Evolutionary conservation across 768 basidiomycete genomes (phyloP), one percentile per base, ranked within the genome.

Genomic region (Trametes coccinea): DNA sequence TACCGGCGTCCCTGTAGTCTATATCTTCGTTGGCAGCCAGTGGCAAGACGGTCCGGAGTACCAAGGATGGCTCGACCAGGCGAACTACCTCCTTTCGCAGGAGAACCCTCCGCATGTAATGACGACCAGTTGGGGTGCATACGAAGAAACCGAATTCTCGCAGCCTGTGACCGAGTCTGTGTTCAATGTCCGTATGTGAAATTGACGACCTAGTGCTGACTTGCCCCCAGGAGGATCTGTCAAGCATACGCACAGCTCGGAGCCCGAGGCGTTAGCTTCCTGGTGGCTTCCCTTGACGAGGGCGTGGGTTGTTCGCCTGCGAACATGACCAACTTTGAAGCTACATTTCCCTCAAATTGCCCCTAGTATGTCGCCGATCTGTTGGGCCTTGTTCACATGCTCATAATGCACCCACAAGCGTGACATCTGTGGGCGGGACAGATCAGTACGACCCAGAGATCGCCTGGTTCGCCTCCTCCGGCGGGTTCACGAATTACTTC

Each of bases 1-100:
- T 3, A 87, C 87, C 17, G 79, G 77, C 16, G 88, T 66, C 72
- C 10, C 84, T 83, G 3, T 84, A 81, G 37, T 75, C 17, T 88
- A 81, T 70, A 76, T 72, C 11, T 80, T 84, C 2, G 84, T 87
- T 61, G 39, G 65, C 0, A 52, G 58, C 52, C n/a, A 49, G 66
- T 45, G 61, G 9, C 39, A 55, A 33, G 68, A 67, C 47, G 64
- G 64, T 37, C 34, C 34, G 39, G 64, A 41, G 13, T 53, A 61
- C 30, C 59, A 61, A n/a, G 67, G 65, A 6, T 67, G 67, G 62
- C 54, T 67, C 27, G 66, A 76, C 16, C 88, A 87, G 85, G 72
- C 89, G 30, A 77, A 70, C 64, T 69, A 63, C 48, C 50, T 76
- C 40, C 56, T 66, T 29, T 48, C 33, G 39, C 49, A 71, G 58